phyloP scores from a whole-genome alignment of 371 early-diverging fungal genomes.

The Nematocida minor region DNA sequence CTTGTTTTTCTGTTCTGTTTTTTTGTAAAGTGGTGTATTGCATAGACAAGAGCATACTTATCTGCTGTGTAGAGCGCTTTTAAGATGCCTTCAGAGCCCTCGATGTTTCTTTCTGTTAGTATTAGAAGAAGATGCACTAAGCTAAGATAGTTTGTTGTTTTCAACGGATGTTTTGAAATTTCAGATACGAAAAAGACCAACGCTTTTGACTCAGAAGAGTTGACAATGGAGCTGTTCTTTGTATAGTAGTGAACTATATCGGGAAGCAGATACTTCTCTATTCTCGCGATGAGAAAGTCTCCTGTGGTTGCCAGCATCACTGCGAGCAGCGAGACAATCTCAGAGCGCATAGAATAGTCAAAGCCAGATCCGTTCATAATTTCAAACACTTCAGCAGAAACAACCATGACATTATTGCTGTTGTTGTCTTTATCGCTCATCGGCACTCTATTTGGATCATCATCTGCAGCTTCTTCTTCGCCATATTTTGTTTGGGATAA shows the following conservation, averaged over 20 bases:
- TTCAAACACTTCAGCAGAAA: slow-evolving; percentile 5
- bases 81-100: not conserved
- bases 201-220: not conserved
- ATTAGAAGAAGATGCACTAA: slow-evolving; percentile 10
- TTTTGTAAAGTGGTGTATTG: not conserved
- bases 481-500: not conserved
- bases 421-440: not conserved
- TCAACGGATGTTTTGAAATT: not conserved
- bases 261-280: slow-evolving; percentile 18
- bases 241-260: slow-evolving; percentile 27
- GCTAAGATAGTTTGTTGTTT: not conserved
- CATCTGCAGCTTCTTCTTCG: not conserved
- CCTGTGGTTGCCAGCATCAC: slow-evolving; percentile 19
- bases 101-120: slow-evolving; percentile 19
- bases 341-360: not conserved
- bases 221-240: not conserved
- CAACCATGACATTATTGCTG: slow-evolving; percentile 29
- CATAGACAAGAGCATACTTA: slow-evolving; percentile 14
- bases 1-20: not conserved
- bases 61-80: not conserved
- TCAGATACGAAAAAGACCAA: not conserved
- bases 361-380: not conserved
- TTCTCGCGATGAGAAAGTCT: slow-evolving; percentile 16
- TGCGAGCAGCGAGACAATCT: not conserved
- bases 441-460: not conserved